Base-by-base conservation (phyloP, 208 protist species). In the Herpetomonas tarakana region DNA sequence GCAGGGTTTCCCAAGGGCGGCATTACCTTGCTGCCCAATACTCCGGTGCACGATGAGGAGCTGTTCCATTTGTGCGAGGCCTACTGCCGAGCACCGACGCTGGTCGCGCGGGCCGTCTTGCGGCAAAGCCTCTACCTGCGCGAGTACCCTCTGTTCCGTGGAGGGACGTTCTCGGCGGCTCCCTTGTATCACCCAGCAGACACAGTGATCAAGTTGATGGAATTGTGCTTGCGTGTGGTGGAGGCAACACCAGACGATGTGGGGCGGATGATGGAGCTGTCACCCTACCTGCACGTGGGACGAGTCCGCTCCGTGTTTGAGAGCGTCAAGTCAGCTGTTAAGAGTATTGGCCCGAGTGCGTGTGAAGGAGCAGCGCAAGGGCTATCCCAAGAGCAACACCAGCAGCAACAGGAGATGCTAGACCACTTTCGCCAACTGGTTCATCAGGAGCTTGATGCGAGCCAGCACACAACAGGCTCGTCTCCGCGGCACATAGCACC, bases 121-220 rank as follows among this genome's bases (percentile, higher is more conserved):
- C 74, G 82, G 3, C 59, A 53, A 3, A 57, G 62, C 9, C 44
- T 89, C 39, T 88, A 78, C 53, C 30, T 71, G 27, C 64, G 69
- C 18, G 47, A 71, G 22, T 85, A 76, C 72, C 69, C 77, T 19
- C 64, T 71, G 14, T 88, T 88, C 59, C 4, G 41, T 1, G 24
- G 26, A 16, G 39, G 60, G 7, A 12, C 2, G 4, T 27, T 3
- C 50, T 55, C 46, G 58, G 75, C 27, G 61, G 57, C 56, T 19
- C 52, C 65, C 16, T 57, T 89, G 0, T 94, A 86, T 68, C 73
- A 92, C 61, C 86, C 86, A 7, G 80, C 78, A 12, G 81, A 95
- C 54, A 80, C 80, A 47, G 59, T 92, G 19, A 68, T 68, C 18
- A 71, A 78, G 21, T 82, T 95, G 31, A 69, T 80, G 19, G 65